These are phyloP conservation scores for Ceratonia siliqua DNA, from an alignment of 306 rosid species.

Conservation along the genomic window DNA sequence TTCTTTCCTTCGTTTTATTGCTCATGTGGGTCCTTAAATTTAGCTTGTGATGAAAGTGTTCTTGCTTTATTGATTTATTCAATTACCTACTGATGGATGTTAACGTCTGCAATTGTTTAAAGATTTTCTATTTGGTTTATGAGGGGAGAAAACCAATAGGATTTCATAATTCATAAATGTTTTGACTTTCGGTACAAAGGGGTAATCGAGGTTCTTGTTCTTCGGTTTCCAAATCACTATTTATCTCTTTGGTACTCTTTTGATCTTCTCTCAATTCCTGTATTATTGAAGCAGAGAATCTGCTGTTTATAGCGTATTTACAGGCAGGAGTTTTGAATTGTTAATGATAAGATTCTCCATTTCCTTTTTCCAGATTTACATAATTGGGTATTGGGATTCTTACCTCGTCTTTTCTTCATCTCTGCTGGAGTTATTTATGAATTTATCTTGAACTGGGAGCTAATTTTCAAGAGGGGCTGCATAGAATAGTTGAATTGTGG, in stretches of 20 bases:
- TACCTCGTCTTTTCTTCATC: constrained; percentile 5
- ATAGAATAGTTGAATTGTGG: constrained; percentile 24
- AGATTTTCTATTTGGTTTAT: background rate
- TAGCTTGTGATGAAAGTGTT: constrained; percentile 7
- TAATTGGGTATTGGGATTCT: constrained; percentile 23
- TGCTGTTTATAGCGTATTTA: background rate
- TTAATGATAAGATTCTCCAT: constrained; percentile 18
- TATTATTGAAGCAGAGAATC: constrained; percentile 19
- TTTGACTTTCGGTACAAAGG: too few species aligned
- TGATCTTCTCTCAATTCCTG: background rate
- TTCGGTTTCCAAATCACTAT: too few species aligned
- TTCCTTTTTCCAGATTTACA: constrained; percentile 33
- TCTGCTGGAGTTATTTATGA: constrained; percentile 13
- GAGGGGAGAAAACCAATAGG: background rate
- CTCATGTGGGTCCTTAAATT: background rate
- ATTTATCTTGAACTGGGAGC: constrained; percentile 26
- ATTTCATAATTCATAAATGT: background rate
- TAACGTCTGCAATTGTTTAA: background rate
- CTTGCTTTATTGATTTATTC: constrained; percentile 22
- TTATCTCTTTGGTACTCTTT: background rate
- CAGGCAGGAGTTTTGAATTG: background rate
- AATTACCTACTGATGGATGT: constrained; percentile 8
- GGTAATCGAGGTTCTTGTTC: too few species aligned
- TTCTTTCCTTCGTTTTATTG: background rate
- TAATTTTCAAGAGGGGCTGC: constrained; percentile 14